A percentile compares a stretch with the other conserved stretches of the same genome.
Evolutionary conservation across 2,329 filamentous ascomycete species (phyloP).

Genomic region (Aureobasidium sp.): DNA sequence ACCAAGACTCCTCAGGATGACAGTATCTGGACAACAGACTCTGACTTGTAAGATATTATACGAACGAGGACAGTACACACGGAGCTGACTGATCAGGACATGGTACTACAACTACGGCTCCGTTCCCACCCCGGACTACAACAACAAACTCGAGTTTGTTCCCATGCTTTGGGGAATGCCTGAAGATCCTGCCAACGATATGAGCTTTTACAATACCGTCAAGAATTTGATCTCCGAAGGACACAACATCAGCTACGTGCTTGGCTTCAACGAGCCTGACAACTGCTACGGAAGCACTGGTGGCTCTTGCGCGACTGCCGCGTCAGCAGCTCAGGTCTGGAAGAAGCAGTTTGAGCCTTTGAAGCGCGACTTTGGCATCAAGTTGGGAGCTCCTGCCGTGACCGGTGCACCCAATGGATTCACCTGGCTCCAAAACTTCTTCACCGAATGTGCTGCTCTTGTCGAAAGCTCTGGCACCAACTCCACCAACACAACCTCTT

Average conservation of each 20-base stretch:
- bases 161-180: constrained; percentile 71
- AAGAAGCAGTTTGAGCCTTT: constrained; percentile 65
- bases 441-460: constrained; percentile 45
- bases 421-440: constrained; percentile 61
- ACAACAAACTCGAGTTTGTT: constrained; percentile 60
- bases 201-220: constrained; percentile 56
- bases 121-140: constrained; percentile 37
- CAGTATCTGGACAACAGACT: constrained; percentile 54
- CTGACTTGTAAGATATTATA: constrained; percentile 40
- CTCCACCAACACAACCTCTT: constrained; percentile 30
- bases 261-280: constrained; percentile 79
- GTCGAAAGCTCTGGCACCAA: background rate
- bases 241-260: constrained; percentile 58
- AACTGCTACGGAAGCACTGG: constrained; percentile 43
- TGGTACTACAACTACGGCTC: constrained; percentile 82
- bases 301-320: constrained; percentile 56
- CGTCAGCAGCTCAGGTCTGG: constrained; percentile 61
- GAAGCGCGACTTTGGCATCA: constrained; percentile 51
- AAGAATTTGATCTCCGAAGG: constrained; percentile 45
- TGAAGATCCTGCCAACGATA: constrained; percentile 36
- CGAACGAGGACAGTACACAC: background rate
- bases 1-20: constrained; percentile 55
- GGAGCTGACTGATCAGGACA: constrained; percentile 31
- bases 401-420: constrained; percentile 56
- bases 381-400: constrained; percentile 63